Evolutionary conservation across 306 rosid species (phyloP).

Genomic region (Phaseolus lunatus): DNA sequence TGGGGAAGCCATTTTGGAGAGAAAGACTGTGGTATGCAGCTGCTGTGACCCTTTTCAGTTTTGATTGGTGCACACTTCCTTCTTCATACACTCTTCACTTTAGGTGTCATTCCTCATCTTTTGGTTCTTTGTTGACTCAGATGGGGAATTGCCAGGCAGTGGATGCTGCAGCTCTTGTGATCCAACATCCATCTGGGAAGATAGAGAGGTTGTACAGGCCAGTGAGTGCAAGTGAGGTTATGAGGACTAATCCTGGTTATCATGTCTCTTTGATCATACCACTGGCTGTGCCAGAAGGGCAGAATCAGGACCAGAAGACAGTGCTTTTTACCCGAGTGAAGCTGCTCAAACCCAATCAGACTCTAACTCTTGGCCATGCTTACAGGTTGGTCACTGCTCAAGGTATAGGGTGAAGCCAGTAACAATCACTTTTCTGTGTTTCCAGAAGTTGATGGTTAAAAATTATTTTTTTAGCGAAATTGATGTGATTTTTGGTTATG

Average conservation of each 20-base stretch:
- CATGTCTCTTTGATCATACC: slow-evolving; percentile 90
- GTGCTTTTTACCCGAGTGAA: slow-evolving; percentile 83
- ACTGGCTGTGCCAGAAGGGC: slow-evolving; percentile 64
- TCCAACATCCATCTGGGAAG: slow-evolving; percentile 89
- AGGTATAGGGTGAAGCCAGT: slow-evolving; percentile 48
- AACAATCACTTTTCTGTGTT: background rate
- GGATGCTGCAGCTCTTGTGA: slow-evolving; percentile 97
- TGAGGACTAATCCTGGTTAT: slow-evolving; percentile 86
- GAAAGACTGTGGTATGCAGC: slow-evolving; percentile 19
- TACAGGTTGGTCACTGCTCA: slow-evolving; percentile 83
- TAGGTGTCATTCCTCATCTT: background rate
- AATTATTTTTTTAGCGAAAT: too few relatives aligned
- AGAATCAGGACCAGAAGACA: slow-evolving; percentile 48
- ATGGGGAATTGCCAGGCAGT: slow-evolving; percentile 98
- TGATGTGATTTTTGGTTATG: background rate
- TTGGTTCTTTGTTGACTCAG: slow-evolving; percentile 5
- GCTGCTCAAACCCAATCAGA: slow-evolving; percentile 82
- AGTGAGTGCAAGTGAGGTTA: slow-evolving; percentile 79
- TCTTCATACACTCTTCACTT: slow-evolving; percentile 34
- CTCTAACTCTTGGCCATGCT: slow-evolving; percentile 93
- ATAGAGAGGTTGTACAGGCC: slow-evolving; percentile 86
- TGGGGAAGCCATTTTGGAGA: slow-evolving; percentile 56
- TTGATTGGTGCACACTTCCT: slow-evolving; percentile 39
- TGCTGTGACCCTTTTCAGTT: slow-evolving; percentile 55
- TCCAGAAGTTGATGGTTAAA: too few relatives aligned